Conservation (phyloP, 2,329 filamentous ascomycete species). For the Drechslerella coelobrocha region DNA sequence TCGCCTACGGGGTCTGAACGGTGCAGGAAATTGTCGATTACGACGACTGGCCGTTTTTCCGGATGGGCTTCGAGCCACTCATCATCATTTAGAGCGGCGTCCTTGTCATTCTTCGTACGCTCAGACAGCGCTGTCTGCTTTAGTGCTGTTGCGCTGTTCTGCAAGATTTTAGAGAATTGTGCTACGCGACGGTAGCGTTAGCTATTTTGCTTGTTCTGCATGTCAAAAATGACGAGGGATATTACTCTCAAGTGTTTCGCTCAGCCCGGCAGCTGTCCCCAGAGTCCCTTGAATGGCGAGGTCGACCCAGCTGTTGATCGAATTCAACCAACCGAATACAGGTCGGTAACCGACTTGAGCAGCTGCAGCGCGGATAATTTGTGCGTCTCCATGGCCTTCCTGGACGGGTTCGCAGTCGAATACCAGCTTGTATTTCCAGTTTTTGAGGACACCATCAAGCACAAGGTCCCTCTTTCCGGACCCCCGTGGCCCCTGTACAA, state of each 20-base stretch:
- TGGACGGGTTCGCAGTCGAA: constrained; percentile 94
- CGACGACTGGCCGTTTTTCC: constrained; percentile 63
- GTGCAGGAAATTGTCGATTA: constrained; percentile 66
- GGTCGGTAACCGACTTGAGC: constrained; percentile 86
- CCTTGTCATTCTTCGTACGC: constrained; percentile 63
- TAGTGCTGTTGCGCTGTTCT: constrained; percentile 63
- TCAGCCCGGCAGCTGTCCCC: constrained; percentile 59
- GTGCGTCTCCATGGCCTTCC: constrained; percentile 85
- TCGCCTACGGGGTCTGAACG: constrained; percentile 59
- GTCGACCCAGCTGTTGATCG: constrained; percentile 87
- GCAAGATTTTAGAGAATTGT: constrained; percentile 65
- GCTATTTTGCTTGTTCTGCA: neutral
- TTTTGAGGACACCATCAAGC: constrained; percentile 79
- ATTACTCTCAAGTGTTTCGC: constrained; percentile 63
- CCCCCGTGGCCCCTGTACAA: constrained; percentile 88
- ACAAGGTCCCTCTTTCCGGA: constrained; percentile 90
- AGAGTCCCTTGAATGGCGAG: constrained; percentile 89
- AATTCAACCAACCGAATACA: constrained; percentile 96
- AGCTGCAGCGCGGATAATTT: constrained; percentile 82
- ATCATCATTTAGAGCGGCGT: constrained; percentile 62
- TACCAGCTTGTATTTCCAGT: constrained; percentile 77
- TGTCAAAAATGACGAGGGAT: neutral
- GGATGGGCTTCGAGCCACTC: constrained; percentile 66
- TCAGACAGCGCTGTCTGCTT: constrained; percentile 63
- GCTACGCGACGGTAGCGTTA: constrained; percentile 52